Base-by-base conservation (phyloP, 345 rosid genomes). In the Rubroshorea leprosula region DNA sequence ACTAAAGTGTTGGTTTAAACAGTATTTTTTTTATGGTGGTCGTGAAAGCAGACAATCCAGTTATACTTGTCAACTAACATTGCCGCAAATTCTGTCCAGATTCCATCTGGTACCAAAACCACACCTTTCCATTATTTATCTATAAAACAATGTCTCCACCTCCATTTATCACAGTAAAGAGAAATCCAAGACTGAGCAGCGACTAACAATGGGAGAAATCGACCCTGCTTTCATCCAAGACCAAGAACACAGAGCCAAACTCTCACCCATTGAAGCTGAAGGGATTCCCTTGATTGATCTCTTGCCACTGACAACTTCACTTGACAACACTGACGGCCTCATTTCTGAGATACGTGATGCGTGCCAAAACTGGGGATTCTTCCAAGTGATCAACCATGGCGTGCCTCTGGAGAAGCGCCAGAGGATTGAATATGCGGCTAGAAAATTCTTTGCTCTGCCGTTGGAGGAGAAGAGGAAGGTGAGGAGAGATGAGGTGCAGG, bases 331-430 rank as follows among this genome's bases (percentile, higher is more conserved):
- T 8, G 15, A 72, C 23, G 29, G 64, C 25, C 60, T 86, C 15
- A 80, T 74, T 4, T 45, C 62, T 1, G 62, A 76, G 67, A 74
- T 88, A 0, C 84, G 82, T 16, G 55, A 75, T 3, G 93, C 96
- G 0, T 86, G 98, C 78, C 27, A 72, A 72, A 78, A 68, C n/a
- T 92, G 92, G 92, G 96, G 95, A 0, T 91, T 87, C 57, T 91
- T 91, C 25, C 98, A 90, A 51, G 88, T 87, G 62, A 66, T 80
- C 61, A 87, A 92, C 72, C 98, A 92, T 18, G 93, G 95, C 39
- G 84, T 89, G 11, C 78, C 95, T 0, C 19, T 55, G n/a, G 87
- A 81, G 45, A 38, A 76, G 20, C 68, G 77, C 6, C 53, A 47
- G 25, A 75, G 68, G 12, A 62, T 81, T 7, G 76, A 78, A 66